These are phyloP conservation scores for Neurospora sp. DNA, from an alignment of 495 filamentous ascomycete species.

Conservation along the genomic window DNA sequence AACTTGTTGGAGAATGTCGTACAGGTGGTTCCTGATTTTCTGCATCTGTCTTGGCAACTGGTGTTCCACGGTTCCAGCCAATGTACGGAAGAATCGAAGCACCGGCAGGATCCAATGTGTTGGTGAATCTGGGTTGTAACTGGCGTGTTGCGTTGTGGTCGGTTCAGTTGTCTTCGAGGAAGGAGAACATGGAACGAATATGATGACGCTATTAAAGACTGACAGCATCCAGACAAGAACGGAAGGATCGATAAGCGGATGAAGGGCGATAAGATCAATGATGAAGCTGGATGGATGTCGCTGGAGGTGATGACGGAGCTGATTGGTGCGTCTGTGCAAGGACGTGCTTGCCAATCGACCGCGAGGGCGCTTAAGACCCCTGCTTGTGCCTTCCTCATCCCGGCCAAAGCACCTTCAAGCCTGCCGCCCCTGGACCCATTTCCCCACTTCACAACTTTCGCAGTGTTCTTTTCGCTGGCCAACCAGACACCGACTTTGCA, in stretches of 20 bases:
- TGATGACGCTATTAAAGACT: background rate
- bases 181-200: background rate
- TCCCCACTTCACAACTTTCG: background rate
- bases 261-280: background rate
- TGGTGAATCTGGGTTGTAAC: background rate
- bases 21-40: background rate
- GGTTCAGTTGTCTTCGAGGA: background rate
- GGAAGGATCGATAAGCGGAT: background rate
- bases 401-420: background rate
- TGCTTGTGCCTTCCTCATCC: background rate
- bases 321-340: constrained; percentile 20
- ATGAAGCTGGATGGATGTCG: background rate
- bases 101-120: background rate
- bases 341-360: constrained; percentile 17
- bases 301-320: constrained; percentile 18
- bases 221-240: no score
- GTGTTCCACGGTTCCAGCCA: background rate
- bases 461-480: background rate
- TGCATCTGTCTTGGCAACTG: background rate
- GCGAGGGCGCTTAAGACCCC: constrained; percentile 21
- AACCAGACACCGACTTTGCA: background rate
- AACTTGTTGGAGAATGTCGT: background rate
- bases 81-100: background rate
- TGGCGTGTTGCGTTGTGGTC: background rate
- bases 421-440: background rate